These are phyloP conservation scores for Corynascus novoguineensis DNA, from an alignment of 495 filamentous ascomycete genomes.

Conservation along the genomic window DNA sequence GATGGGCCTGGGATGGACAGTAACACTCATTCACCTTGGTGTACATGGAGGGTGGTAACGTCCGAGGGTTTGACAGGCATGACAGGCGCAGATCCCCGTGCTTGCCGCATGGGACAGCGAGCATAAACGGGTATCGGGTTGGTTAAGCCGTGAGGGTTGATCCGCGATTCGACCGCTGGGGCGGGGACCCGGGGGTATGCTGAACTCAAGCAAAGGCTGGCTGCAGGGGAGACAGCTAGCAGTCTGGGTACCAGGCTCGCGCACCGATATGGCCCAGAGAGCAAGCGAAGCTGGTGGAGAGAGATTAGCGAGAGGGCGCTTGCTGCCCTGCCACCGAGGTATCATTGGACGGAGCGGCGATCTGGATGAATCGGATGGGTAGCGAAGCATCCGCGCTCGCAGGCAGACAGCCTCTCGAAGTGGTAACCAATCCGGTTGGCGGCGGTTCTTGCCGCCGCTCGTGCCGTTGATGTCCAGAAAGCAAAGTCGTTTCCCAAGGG, in stretches of 20 bases:
- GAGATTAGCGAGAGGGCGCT: slow-evolving; percentile 31
- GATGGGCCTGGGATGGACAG: not conserved
- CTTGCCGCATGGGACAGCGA: slow-evolving; percentile 10
- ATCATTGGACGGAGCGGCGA: slow-evolving; percentile 24
- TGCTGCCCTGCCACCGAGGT: slow-evolving; percentile 14
- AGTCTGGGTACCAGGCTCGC: slow-evolving; percentile 21
- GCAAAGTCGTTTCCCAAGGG: not conserved
- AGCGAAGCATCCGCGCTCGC: slow-evolving; percentile 11
- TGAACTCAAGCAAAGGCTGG: slow-evolving; percentile 6
- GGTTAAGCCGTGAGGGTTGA: slow-evolving; percentile 18
- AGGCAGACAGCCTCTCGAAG: not conserved
- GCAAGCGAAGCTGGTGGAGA: slow-evolving; percentile 18
- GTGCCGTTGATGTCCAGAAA: not conserved
- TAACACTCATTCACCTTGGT: not conserved
- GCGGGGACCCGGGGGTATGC: slow-evolving; percentile 12
- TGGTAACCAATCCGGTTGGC: slow-evolving; percentile 20
- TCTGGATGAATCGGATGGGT: slow-evolving; percentile 25
- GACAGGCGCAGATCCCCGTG: not conserved
- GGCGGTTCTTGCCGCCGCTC: slow-evolving; percentile 2
- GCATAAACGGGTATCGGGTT: slow-evolving; percentile 19
- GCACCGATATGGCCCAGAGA: slow-evolving; percentile 14
- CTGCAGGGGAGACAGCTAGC: slow-evolving; percentile 7
- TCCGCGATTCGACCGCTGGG: slow-evolving; percentile 23
- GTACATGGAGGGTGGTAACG: not conserved
- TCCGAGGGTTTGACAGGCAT: not conserved